These are phyloP conservation scores for Ehretia macrophylla DNA, from an alignment of 257 asterid genomes.

Conservation along the genomic window DNA sequence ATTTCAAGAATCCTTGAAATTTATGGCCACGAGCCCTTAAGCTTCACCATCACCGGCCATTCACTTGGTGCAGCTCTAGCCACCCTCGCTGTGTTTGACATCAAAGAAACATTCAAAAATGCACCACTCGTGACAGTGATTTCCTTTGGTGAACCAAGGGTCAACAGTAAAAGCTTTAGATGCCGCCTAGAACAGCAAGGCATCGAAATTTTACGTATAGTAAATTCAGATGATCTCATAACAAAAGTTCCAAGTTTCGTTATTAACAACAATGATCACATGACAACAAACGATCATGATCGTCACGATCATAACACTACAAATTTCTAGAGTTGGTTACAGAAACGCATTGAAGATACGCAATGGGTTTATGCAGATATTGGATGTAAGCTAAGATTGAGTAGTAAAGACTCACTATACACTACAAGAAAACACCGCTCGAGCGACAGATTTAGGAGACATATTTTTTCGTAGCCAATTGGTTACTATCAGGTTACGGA, in stretches of 20 bases:
- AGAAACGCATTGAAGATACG: slow-evolving; percentile 28
- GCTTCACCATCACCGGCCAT: slow-evolving; percentile 74
- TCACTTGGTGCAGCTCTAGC: slow-evolving; percentile 80
- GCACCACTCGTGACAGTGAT: slow-evolving; percentile 54
- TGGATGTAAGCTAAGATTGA: slow-evolving; percentile 70
- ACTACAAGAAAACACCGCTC: no score
- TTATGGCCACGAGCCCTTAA: slow-evolving; percentile 43
- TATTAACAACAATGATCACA: slow-evolving; percentile 20
- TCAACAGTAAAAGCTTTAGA: slow-evolving; percentile 59
- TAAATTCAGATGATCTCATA: slow-evolving; percentile 58
- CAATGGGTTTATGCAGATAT: slow-evolving; percentile 79
- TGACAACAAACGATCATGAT: not conserved
- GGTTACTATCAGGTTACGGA: no score
- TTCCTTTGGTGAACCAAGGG: slow-evolving; percentile 74
- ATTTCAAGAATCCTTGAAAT: slow-evolving; percentile 28
- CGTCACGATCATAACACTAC: slow-evolving; percentile 4
- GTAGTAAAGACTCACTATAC: slow-evolving; percentile 69
- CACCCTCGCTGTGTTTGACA: slow-evolving; percentile 52
- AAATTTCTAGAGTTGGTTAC: not conserved
- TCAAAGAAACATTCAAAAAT: slow-evolving; percentile 33
- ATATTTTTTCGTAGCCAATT: no score
- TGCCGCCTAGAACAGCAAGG: slow-evolving; percentile 49
- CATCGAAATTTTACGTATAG: slow-evolving; percentile 55
- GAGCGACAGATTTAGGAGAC: no score
- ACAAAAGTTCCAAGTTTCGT: slow-evolving; percentile 72